Conservation (phyloP, 768 basidiomycete genomes). For the Tylopilus sp. region DNA sequence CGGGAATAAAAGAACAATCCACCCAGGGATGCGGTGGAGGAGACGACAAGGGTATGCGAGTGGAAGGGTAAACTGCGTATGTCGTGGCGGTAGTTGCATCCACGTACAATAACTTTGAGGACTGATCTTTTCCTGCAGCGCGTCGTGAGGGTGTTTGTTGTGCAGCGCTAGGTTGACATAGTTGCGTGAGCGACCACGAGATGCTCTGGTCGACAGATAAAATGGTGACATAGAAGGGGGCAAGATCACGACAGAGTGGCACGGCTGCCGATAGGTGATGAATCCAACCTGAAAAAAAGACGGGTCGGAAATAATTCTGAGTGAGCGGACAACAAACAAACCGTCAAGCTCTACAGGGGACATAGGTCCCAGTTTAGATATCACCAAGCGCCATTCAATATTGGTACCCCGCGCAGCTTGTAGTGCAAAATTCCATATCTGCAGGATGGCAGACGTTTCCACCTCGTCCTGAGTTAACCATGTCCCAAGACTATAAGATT, state of each 20-base stretch:
- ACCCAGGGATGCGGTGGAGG: slow-evolving; percentile 28
- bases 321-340: slow-evolving; percentile 32
- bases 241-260: slow-evolving; percentile 38
- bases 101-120: slow-evolving; percentile 29
- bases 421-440: slow-evolving; percentile 69
- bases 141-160: slow-evolving; percentile 29
- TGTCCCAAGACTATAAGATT: slow-evolving; percentile 64
- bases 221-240: slow-evolving; percentile 57
- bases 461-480: slow-evolving; percentile 56
- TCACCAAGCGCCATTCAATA: slow-evolving; percentile 77
- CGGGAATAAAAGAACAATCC: slow-evolving; percentile 32
- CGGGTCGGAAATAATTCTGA: slow-evolving; percentile 1
- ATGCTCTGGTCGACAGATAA: slow-evolving; percentile 56
- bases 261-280: slow-evolving; percentile 44
- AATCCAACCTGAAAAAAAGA: slow-evolving; percentile 59
- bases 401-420: slow-evolving; percentile 61
- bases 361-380: slow-evolving; percentile 67
- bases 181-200: slow-evolving; percentile 54
- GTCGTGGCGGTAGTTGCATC: slow-evolving; percentile 40
- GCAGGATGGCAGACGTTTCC: slow-evolving; percentile 47
- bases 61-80: slow-evolving; percentile 46
- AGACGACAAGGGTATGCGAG: slow-evolving; percentile 41
- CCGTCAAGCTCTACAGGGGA: slow-evolving; percentile 59
- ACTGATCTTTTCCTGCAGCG: slow-evolving; percentile 28
- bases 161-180: slow-evolving; percentile 20